Evolutionary conservation across 1,284 basidiomycete species (phyloP).

Genomic region (Irpex lacteus): DNA sequence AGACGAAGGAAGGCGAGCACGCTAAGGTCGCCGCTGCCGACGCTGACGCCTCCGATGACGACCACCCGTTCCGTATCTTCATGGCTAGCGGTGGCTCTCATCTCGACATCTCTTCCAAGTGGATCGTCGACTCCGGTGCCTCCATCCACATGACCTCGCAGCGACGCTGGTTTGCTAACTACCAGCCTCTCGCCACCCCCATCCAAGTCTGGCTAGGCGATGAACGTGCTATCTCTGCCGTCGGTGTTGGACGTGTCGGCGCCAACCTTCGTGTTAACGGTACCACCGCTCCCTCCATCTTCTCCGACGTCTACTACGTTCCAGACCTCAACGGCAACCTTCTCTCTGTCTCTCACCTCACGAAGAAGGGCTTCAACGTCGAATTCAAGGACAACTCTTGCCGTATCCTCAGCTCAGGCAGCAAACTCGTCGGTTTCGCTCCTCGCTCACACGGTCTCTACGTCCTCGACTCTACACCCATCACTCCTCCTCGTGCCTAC

Average conservation of each 20-base stretch:
- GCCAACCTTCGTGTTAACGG: not conserved
- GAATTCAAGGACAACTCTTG: constrained; percentile 5
- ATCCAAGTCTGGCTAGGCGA: constrained; percentile 17
- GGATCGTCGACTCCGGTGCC: constrained; percentile 23
- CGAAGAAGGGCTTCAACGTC: not conserved
- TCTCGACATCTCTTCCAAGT: not conserved
- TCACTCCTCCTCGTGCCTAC: not conserved
- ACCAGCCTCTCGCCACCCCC: constrained; percentile 4
- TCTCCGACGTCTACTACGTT: constrained; percentile 18
- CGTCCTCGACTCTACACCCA: constrained; percentile 3
- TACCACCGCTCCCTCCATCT: not conserved
- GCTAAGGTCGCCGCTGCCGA: constrained; percentile 10
- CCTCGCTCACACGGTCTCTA: constrained; percentile 13
- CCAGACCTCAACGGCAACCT: constrained; percentile 22
- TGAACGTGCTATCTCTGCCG: constrained; percentile 13
- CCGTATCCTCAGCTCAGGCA: constrained; percentile 6
- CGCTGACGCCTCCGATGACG: not conserved
- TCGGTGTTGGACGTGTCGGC: constrained; percentile 11
- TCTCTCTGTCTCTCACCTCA: constrained; percentile 20
- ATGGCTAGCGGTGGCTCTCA: constrained; percentile 4
- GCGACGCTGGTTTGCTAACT: constrained; percentile 13
- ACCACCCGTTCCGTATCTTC: constrained; percentile 8
- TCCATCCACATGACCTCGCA: constrained; percentile 18
- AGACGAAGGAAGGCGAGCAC: not conserved
- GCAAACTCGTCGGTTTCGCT: not conserved